Percentiles rank a stretch among this genome's conserved stretches.
Evolutionary conservation across 768 basidiomycete genomes (phyloP).

Genomic region (Mrakia frigida): DNA sequence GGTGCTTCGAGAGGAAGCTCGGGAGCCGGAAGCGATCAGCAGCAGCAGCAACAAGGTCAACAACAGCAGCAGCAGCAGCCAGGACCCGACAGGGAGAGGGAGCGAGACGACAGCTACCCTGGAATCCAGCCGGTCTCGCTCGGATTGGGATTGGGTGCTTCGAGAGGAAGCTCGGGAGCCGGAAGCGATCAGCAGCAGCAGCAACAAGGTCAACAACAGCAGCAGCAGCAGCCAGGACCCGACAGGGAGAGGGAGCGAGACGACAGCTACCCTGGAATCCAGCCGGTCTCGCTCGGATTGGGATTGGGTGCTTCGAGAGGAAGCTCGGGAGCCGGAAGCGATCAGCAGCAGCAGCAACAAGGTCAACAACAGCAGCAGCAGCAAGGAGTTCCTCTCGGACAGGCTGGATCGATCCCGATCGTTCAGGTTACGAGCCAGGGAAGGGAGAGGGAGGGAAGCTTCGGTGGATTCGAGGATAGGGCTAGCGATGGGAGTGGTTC

Average conservation of each 20-base stretch:
- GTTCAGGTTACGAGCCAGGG: constrained; percentile 27
- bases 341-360: constrained; percentile 11
- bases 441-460: constrained; percentile 17
- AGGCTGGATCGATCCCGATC: constrained; percentile 18
- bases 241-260: constrained; percentile 6
- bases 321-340: background rate
- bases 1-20: constrained; percentile 11
- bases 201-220: constrained; percentile 23
- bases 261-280: constrained; percentile 34
- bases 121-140: constrained; percentile 33
- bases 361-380: constrained; percentile 8
- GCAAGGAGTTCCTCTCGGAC: too few species aligned
- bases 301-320: constrained; percentile 19
- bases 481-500: background rate
- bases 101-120: constrained; percentile 27
- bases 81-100: background rate
- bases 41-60: constrained; percentile 20
- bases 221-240: constrained; percentile 17
- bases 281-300: constrained; percentile 27
- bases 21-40: background rate
- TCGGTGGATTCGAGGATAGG: constrained; percentile 10
- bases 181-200: background rate
- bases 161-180: background rate
- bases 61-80: constrained; percentile 17
- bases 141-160: constrained; percentile 23